Evolutionary conservation across 257 asterid genomes (phyloP), one percentile per base, ranked within the genome.

Genomic region (Nicotiana sylvestris): DNA sequence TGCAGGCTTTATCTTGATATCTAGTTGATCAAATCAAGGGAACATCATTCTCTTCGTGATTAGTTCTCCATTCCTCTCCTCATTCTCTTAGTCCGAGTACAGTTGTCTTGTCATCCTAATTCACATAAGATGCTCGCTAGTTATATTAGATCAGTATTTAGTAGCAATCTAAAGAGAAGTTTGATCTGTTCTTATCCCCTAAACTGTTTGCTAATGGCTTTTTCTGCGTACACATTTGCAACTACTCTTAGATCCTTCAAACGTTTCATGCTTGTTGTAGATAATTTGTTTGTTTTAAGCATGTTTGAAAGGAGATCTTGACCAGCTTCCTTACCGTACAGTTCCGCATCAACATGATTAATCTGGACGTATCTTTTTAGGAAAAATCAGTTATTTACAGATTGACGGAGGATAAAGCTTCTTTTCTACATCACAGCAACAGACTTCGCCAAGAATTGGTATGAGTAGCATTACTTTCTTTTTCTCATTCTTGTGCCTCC

Each of bases 391-490:
- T 86, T 61, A 85, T 91, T 84, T 85, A 92, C 17, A 91, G 87
- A 78, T 84, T 91, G 88, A 86, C 91, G 0, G 93, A 88, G 87
- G 97, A 94, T 83, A 92, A 92, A 84, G 86, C 88, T 65, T 86
- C 90, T 80, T 97, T 95, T 56, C 74, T 86, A 85, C 95, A 91
- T 60, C 93, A 84, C 57, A 84, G 84, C 33, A 90, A 72, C 85
- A 92, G 83, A 82, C 93, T 94, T 86, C 92, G 91, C 80, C 93
- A 87, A 83, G 98, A 94, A 74, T 57, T 93, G 97, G 97, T 94
- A 30, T 30, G 93, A 76, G 43, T 69, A 70, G 13, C 46, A 82
- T 39, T 56, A 5, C 33, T 78, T 55, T 66, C 76, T 61, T 77
- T 64, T 6, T 60, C 32, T 77, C 25, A 53, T 74, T 53, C 76